These are phyloP conservation scores for Aspergillus sp. DNA, from an alignment of 2,329 filamentous ascomycete species.

Conservation along the genomic window DNA sequence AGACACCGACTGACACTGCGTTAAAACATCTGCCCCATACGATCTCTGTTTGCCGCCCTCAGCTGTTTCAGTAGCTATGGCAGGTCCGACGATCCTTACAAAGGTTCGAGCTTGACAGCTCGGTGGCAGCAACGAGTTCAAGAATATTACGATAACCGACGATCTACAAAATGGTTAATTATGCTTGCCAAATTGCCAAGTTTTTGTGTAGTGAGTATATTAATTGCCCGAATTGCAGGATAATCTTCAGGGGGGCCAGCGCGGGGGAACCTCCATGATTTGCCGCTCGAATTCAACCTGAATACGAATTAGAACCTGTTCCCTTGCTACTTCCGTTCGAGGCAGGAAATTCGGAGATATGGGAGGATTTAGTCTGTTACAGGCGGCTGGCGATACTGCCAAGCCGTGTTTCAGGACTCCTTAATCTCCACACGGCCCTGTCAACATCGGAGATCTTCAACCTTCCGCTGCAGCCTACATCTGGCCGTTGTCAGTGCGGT, in stretches of 20 bases:
- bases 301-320: background rate
- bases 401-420: constrained; percentile 7
- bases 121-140: background rate
- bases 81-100: background rate
- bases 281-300: background rate
- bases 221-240: background rate
- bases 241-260: background rate
- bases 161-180: background rate
- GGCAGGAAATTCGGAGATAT: background rate
- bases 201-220: background rate
- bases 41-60: background rate
- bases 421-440: constrained; percentile 4
- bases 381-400: constrained; percentile 25
- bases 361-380: constrained; percentile 30
- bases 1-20: background rate
- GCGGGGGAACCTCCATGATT: background rate
- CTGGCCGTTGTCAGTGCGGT: background rate
- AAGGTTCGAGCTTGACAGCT: background rate
- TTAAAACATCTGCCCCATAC: background rate
- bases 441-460: constrained; percentile 1
- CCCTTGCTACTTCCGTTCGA: no score
- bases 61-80: background rate
- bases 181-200: background rate
- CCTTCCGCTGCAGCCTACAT: background rate
- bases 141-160: background rate